phyloP scores from a whole-genome alignment of 1,284 basidiomycete genomes.

The Leccinum variabile region DNA sequence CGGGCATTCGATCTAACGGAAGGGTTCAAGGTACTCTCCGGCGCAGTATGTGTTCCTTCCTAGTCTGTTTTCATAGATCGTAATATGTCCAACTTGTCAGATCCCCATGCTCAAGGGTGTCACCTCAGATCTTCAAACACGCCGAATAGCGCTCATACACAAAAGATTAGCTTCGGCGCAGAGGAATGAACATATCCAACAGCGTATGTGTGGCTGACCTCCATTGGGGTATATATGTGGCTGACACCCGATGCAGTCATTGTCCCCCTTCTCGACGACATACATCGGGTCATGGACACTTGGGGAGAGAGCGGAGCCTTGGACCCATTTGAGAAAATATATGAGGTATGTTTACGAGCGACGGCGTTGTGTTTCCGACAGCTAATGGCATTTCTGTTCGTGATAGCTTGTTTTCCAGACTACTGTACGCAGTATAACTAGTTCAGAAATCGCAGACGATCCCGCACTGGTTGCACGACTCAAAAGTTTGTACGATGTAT shows the following conservation, averaged over 20 bases:
- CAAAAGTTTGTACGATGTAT: constrained; percentile 59
- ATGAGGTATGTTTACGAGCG: constrained; percentile 50
- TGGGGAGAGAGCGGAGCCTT: constrained; percentile 62
- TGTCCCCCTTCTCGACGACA: constrained; percentile 61
- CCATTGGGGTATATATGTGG: constrained; percentile 1
- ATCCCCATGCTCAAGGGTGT: constrained; percentile 73
- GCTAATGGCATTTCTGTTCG: constrained; percentile 1
- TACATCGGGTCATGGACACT: constrained; percentile 52
- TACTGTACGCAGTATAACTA: constrained; percentile 63
- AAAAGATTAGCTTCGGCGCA: constrained; percentile 64
- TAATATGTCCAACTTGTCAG: constrained; percentile 35
- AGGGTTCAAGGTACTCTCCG: constrained; percentile 73
- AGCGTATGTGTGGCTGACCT: constrained; percentile 45
- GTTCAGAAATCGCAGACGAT: constrained; percentile 67
- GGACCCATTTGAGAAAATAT: constrained; percentile 69
- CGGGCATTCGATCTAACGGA: constrained; percentile 70
- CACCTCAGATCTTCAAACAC: constrained; percentile 63
- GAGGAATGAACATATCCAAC: constrained; percentile 54
- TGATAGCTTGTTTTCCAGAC: constrained; percentile 67
- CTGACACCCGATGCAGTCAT: constrained; percentile 48
- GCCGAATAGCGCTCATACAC: constrained; percentile 62
- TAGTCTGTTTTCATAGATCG: constrained; percentile 7
- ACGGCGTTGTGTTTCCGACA: not conserved
- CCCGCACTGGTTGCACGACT: constrained; percentile 56
- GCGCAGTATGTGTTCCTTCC: constrained; percentile 52